Evolutionary conservation across 108 stramenopile genomes (phyloP).

Genomic region (Asterionellopsis glacialis): DNA sequence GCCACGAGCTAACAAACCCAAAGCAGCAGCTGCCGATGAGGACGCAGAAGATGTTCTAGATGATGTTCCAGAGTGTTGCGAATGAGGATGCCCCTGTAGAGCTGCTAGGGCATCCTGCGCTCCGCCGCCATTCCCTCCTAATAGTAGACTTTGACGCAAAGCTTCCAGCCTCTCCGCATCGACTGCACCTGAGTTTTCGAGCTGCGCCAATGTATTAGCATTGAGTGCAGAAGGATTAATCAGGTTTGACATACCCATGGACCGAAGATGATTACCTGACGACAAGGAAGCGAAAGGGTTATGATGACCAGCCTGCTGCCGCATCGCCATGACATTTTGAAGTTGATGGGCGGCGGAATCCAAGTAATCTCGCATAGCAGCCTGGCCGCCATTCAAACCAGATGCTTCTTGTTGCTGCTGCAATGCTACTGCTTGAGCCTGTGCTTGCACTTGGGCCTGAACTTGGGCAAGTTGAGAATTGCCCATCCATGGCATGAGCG

Average conservation of each 20-base stretch:
- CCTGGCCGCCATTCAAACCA: background rate
- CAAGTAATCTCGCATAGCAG: background rate
- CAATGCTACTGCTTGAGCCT: background rate
- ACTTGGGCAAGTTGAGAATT: conserved; percentile 4
- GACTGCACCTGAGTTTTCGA: background rate
- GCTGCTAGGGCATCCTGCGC: background rate
- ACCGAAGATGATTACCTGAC: conserved; percentile 10
- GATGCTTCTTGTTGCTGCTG: conserved; percentile 4
- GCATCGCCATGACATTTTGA: conserved; percentile 1
- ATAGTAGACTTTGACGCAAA: background rate
- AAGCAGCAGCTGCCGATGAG: conserved; percentile 4
- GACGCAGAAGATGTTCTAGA: background rate
- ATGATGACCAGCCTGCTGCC: background rate
- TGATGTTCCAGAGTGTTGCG: background rate
- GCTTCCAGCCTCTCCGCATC: background rate
- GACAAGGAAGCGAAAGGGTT: conserved; percentile 8
- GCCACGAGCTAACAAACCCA: background rate
- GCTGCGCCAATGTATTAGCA: background rate
- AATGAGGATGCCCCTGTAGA: background rate
- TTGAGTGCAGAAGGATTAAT: background rate
- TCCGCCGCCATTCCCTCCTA: too few species aligned
- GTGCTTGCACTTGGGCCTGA: conserved; percentile 1
- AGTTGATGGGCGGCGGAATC: background rate
- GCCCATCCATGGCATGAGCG: conserved; percentile 4
- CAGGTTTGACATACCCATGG: conserved; percentile 6